Evolutionary conservation across 306 rosid genomes (phyloP), one percentile per base, ranked within the genome.

Genomic region (Cicer judaicum): DNA sequence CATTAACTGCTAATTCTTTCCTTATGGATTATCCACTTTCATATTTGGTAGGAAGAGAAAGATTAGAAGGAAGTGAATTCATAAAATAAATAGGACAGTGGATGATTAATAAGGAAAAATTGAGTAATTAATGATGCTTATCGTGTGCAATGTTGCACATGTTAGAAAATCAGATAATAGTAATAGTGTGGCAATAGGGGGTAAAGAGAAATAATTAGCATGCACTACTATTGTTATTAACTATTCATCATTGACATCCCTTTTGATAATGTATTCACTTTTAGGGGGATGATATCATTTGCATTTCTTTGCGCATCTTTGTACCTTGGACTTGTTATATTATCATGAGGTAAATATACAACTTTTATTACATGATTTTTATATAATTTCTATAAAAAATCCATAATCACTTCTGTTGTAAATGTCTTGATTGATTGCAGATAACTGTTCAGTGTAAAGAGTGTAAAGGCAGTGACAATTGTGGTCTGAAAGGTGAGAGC

Each of bases 261-360:
- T 73, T 73, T 72, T 18, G 55, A 34, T 71, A 1, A 29, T 69
- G 46, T 34, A 43, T 65, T 85, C 59, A 52, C 77, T 79, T 76
- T 9, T 78, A 85, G 89, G 89, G 89, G 89, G 54, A 72, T 85
- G 69, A 79, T 82, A 76, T 85, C 86, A 16, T 85, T 85, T 40
- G 78, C 47, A 56, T 85, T 82, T 82, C 86, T 85, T 19, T 48
- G 76, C 10, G 89, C 19, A 44, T 79, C 89, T 68, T 16, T 85
- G 80, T 85, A 85, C 83, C 86, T 85, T 73, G 89, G 89, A 64
- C 80, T 85, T 11, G 89, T 85, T 78, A 85, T 85, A 72, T 79
- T 85, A 79, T 85, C 88, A 57, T 85, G 86, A 85, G 84, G 88
- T 85, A 79, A 75, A 55, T 63, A 48, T 44, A 43, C 43, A 34